Evolutionary conservation across 2,329 filamentous ascomycete species (phyloP), one percentile per base, ranked within the genome.

Genomic region (Aureobasidium sp.): DNA sequence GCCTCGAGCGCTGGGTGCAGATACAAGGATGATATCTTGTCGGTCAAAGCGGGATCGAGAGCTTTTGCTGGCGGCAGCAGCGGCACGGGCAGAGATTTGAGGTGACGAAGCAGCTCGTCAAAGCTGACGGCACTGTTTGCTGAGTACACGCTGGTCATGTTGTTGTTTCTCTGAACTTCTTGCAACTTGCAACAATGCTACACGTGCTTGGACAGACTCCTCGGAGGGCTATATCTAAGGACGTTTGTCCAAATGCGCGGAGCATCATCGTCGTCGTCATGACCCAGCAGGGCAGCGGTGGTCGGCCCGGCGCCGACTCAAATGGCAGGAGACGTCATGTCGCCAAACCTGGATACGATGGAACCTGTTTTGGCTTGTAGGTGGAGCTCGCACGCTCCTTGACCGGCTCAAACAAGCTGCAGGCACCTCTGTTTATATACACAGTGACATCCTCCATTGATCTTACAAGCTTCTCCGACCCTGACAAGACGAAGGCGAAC

Each of bases 1-100:
- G 78, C 72, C 73, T 83, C 80, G 41, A 83, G 70, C 15, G 76
- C 75, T 17, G 64, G 64, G 39, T 65, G 64, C 15, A 72, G 52
- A n/a, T 68, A 67, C 3, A 73, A 64, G 8, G 68, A 67, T 31
- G 71, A 58, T 51, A 74, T 73, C 27, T 65, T 61, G 62, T 71
- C 65, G 53, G 63, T 69, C 8, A 71, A 61, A 25, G 63, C 42
- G 11, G 65, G 52, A 45, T 70, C 64, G 60, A 68, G 61, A n/a
- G 67, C 66, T 63, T 65, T 69, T 51, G 53, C 55, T 59, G 64
- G 64, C 60, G 71, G 63, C 36, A 73, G 60, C 48, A 72, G 67
- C 39, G 71, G 66, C 44, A 65, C 9, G 63, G 67, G 68, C 66
- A 65, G 64, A 45, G 69, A 64, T n/a, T 67, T 68, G 64, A 73